Evolutionary conservation across 1,284 basidiomycete genomes (phyloP).

Genomic region (Ganoderma resinaceum): DNA sequence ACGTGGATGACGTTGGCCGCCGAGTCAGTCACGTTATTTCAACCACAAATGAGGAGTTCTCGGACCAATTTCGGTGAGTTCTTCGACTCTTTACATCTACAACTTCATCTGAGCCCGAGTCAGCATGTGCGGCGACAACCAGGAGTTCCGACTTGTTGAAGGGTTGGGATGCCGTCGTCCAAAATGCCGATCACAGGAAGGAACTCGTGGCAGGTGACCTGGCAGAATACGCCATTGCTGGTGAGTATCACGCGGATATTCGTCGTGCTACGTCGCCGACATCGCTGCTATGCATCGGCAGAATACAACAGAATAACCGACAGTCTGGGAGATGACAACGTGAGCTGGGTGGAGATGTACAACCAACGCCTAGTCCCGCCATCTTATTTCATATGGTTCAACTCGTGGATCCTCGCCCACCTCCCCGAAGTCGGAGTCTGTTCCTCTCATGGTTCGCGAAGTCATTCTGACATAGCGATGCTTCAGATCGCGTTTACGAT

Average conservation of each 20-base stretch:
- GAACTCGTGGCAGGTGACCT: constrained; percentile 77
- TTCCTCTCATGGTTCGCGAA: neutral
- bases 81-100: neutral
- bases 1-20: neutral
- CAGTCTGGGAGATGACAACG: neutral
- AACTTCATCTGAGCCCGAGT: neutral
- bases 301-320: neutral
- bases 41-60: neutral
- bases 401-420: neutral
- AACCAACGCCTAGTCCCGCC: neutral
- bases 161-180: constrained; percentile 65
- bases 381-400: neutral
- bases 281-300: neutral
- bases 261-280: neutral
- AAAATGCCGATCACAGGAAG: constrained; percentile 61
- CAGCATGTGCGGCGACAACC: constrained; percentile 59
- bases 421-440: neutral
- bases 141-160: constrained; percentile 66
- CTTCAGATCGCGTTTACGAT: constrained; percentile 72
- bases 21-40: neutral
- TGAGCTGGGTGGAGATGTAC: neutral
- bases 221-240: constrained; percentile 54
- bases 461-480: constrained; percentile 54
- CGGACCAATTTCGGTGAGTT: neutral
- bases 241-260: constrained; percentile 40